Percentiles rank a stretch among this genome's conserved stretches.
Conservation (phyloP, 805 yeast species). For the Yarrowia sp. region DNA sequence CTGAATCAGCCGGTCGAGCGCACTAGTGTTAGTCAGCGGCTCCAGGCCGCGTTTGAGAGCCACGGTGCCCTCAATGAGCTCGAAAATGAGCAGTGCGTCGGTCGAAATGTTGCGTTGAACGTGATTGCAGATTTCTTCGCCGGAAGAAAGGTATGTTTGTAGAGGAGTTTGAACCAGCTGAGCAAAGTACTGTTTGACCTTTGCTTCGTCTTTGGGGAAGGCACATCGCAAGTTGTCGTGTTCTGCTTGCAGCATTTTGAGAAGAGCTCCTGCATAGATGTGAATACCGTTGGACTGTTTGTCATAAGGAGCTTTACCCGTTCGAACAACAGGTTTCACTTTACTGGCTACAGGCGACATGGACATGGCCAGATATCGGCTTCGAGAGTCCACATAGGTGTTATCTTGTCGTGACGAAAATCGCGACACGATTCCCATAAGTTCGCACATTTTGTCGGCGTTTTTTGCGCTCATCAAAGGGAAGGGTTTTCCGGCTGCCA, state of each 20-base stretch:
- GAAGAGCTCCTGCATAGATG: conserved; percentile 52
- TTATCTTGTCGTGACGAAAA: conserved; percentile 31
- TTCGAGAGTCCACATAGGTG: conserved; percentile 34
- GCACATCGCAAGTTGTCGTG: conserved; percentile 47
- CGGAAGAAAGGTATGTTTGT: conserved; percentile 44
- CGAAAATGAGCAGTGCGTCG: conserved; percentile 56
- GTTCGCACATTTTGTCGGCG: conserved; percentile 42
- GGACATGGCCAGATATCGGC: conserved; percentile 30
- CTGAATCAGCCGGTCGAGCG: conserved; percentile 1
- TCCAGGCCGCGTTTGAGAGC: conserved; percentile 33
- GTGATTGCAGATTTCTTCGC: conserved; percentile 42
- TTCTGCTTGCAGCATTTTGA: conserved; percentile 52
- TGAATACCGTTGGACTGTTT: conserved; percentile 60
- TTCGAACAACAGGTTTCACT: conserved; percentile 28
- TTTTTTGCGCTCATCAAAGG: conserved; percentile 31
- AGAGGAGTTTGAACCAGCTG: conserved; percentile 41
- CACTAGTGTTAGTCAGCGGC: conserved; percentile 29
- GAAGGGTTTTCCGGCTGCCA: conserved; percentile 44
- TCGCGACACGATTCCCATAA: conserved; percentile 46
- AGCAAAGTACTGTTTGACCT: conserved; percentile 38
- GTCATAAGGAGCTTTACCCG: conserved; percentile 49
- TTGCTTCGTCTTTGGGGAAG: conserved; percentile 40
- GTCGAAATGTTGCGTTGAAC: conserved; percentile 46
- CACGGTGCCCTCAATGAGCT: conserved; percentile 52
- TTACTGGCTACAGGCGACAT: conserved; percentile 30